Conservation (phyloP, 768 basidiomycete genomes). For the Astraeus odoratus region DNA sequence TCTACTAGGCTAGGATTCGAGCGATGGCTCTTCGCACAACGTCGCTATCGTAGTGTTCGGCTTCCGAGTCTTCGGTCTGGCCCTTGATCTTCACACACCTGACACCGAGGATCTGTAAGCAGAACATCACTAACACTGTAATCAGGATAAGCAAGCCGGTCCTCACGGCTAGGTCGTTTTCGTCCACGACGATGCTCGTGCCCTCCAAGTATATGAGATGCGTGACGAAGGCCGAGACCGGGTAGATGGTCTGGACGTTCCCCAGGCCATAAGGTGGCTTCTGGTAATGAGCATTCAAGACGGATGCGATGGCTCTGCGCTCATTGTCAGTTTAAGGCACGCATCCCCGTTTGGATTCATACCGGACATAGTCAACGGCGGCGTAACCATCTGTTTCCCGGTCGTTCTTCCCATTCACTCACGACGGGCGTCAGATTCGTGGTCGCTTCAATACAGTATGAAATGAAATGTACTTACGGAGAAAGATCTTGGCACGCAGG, state of each 20-base stretch:
- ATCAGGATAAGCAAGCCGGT: conserved; percentile 1
- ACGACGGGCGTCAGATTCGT: conserved; percentile 4
- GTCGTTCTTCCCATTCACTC: conserved; percentile 86
- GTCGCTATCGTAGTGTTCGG: conserved; percentile 37
- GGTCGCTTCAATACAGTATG: neutral
- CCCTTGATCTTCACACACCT: conserved; percentile 45
- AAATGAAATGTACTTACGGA: conserved; percentile 47
- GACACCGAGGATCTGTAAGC: conserved; percentile 49
- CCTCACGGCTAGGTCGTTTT: conserved; percentile 52
- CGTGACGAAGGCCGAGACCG: conserved; percentile 75
- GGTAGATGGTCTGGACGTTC: conserved; percentile 57
- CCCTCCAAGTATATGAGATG: conserved; percentile 76
- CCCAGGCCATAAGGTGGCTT: conserved; percentile 46
- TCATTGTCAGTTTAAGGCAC: conserved; percentile 6
- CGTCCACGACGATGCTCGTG: conserved; percentile 56
- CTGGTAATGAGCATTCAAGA: conserved; percentile 59
- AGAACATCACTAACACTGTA: conserved; percentile 2
- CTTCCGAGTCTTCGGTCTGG: conserved; percentile 11
- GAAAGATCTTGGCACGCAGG: conserved; percentile 75
- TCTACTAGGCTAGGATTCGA: conserved; percentile 19
- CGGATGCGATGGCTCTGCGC: conserved; percentile 57
- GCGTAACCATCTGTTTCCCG: conserved; percentile 84
- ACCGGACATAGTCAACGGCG: conserved; percentile 81
- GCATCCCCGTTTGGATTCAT: conserved; percentile 13
- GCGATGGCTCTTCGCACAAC: conserved; percentile 40